These are phyloP conservation scores for Schizosaccharomyces japonicus DNA, from an alignment of 805 yeast genomes.

Conservation along the genomic window DNA sequence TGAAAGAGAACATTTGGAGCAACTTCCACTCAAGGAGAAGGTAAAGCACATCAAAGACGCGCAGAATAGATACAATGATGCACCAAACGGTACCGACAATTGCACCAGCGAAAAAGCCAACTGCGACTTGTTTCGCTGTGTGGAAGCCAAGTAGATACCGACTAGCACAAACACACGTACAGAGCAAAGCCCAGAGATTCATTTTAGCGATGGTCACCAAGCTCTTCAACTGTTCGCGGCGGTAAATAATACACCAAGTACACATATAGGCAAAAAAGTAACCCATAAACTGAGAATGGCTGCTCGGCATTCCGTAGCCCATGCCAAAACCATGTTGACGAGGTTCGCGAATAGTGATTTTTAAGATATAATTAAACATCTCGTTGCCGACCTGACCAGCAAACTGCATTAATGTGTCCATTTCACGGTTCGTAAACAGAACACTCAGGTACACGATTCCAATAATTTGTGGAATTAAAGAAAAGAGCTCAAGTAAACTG, in stretches of 20 bases:
- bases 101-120: background rate
- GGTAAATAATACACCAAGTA: background rate
- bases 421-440: background rate
- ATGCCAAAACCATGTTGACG: background rate
- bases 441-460: slow-evolving; percentile 1
- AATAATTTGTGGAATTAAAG: background rate
- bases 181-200: background rate
- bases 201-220: background rate
- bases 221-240: background rate
- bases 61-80: background rate
- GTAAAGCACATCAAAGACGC: background rate
- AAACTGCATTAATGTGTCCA: background rate
- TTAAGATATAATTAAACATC: background rate
- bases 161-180: background rate
- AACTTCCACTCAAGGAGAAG: background rate
- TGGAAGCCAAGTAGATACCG: background rate
- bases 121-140: background rate
- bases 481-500: background rate
- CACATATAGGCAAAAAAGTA: slow-evolving; percentile 15
- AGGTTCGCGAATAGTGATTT: background rate
- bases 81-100: background rate
- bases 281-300: slow-evolving; percentile 71
- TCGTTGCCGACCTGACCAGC: slow-evolving; percentile 2
- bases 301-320: slow-evolving; percentile 69
- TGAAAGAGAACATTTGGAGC: background rate